Conservation (phyloP, 202 grass and related monocot genomes). For the Schoenoplectus tabernaemontani region DNA sequence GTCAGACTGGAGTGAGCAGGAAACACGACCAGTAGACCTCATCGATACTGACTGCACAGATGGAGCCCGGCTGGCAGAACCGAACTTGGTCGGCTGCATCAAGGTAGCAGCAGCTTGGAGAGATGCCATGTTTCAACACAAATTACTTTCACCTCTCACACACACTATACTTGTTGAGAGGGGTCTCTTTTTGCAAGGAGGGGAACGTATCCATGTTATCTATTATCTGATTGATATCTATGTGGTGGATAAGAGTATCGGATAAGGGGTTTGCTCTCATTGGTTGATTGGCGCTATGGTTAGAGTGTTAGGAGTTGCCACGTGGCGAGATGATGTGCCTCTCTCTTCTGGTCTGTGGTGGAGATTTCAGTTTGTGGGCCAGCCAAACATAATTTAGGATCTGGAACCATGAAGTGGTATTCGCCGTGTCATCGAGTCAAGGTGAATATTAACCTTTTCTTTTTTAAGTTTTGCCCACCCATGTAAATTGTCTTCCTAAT, state of each 20-base stretch:
- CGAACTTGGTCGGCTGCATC: conserved; percentile 88
- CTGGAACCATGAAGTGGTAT: neutral
- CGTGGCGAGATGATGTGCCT: conserved; percentile 25
- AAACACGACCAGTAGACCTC: conserved; percentile 32
- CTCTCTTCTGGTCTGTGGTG: neutral
- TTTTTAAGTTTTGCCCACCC: neutral
- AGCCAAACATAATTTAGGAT: neutral
- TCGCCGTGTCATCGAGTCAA: neutral
- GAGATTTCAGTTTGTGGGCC: conserved; percentile 3
- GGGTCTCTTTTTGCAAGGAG: conserved; percentile 19
- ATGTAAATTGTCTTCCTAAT: neutral
- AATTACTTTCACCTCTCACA: neutral
- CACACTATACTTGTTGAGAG: neutral
- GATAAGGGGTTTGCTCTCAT: conserved; percentile 57
- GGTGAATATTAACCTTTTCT: neutral
- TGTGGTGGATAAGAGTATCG: conserved; percentile 45
- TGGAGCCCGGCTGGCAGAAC: conserved; percentile 22
- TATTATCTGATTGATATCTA: conserved; percentile 18
- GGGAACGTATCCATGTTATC: conserved; percentile 36
- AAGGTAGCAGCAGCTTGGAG: conserved; percentile 87
- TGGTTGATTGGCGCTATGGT: conserved; percentile 50
- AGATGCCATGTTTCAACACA: conserved; percentile 50
- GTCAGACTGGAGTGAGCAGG: conserved; percentile 59
- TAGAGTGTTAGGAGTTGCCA: conserved; percentile 5
- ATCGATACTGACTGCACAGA: conserved; percentile 24